Evolutionary conservation across 805 yeast species (phyloP).

Genomic region (Jamesozyma jinghongensis): DNA sequence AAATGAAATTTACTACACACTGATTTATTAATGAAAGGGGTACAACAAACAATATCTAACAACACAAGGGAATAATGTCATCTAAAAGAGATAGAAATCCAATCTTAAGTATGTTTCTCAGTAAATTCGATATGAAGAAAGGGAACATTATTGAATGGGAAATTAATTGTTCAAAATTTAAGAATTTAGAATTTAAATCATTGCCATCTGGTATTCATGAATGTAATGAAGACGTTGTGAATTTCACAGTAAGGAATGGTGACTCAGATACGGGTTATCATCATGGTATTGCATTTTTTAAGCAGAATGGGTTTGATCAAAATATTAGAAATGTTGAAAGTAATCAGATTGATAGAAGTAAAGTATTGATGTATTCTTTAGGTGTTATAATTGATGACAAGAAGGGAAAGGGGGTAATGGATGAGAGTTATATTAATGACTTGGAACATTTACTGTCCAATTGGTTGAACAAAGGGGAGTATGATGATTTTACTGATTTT

Average conservation of each 20-base stretch:
- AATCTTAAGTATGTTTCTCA: slow-evolving; percentile 18
- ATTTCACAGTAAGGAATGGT: slow-evolving; percentile 37
- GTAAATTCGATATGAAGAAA: slow-evolving; percentile 27
- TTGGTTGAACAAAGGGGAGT: slow-evolving; percentile 14
- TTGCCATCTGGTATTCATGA: slow-evolving; percentile 63
- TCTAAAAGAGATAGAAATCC: not conserved
- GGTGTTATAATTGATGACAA: slow-evolving; percentile 44
- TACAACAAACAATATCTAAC: not conserved
- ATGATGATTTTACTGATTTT: slow-evolving; percentile 6
- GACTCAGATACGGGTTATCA: slow-evolving; percentile 11
- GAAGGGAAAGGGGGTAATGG: slow-evolving; percentile 28
- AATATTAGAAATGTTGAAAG: slow-evolving; percentile 12
- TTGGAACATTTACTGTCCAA: slow-evolving; percentile 14
- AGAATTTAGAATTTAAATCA: slow-evolving; percentile 51
- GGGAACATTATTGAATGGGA: slow-evolving; percentile 27
- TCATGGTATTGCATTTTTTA: slow-evolving; percentile 42
- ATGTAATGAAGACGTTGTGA: slow-evolving; percentile 40
- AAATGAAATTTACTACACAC: not conserved
- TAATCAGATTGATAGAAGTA: slow-evolving; percentile 30
- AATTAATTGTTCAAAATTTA: slow-evolving; percentile 17
- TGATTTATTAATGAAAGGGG: not conserved
- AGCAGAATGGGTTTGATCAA: slow-evolving; percentile 34
- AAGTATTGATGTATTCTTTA: slow-evolving; percentile 53
- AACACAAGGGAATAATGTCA: not conserved
- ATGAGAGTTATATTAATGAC: slow-evolving; percentile 14